These are phyloP conservation scores for Trebouxia gelatinosa DNA, from an alignment of 163 green algal species.

Conservation along the genomic window DNA sequence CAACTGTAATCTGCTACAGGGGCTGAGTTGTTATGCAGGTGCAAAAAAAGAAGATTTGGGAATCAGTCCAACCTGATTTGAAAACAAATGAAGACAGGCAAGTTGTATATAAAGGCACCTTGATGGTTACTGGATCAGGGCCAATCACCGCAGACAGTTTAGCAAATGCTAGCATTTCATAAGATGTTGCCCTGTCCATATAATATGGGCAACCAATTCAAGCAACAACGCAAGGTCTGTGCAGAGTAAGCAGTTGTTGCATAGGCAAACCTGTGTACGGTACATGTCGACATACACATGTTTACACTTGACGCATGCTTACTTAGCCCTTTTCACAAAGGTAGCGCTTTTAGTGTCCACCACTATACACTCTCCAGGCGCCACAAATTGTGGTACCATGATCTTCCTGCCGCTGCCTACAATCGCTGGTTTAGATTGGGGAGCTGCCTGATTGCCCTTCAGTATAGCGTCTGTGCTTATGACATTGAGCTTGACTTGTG, in stretches of 20 bases:
- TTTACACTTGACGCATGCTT: background rate
- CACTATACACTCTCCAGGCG: slow-evolving; percentile 43
- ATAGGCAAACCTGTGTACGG: no score
- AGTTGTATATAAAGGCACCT: slow-evolving; percentile 38
- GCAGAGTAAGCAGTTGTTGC: no score
- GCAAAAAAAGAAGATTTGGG: slow-evolving; percentile 98
- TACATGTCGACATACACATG: background rate
- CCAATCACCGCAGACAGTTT: slow-evolving; percentile 41
- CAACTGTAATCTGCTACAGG: background rate
- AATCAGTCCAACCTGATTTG: slow-evolving; percentile 59
- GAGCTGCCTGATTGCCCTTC: slow-evolving; percentile 43
- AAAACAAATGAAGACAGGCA: slow-evolving; percentile 34
- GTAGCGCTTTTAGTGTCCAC: slow-evolving; percentile 49
- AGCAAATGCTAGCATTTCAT: slow-evolving; percentile 46
- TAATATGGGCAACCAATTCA: no score
- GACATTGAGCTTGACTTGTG: slow-evolving; percentile 41
- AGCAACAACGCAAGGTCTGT: no score
- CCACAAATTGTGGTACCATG: slow-evolving; percentile 31
- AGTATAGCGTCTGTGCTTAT: slow-evolving; percentile 43
- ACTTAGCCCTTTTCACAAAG: slow-evolving; percentile 33
- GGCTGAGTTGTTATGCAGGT: slow-evolving; percentile 49
- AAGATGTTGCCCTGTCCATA: no score
- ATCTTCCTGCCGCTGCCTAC: slow-evolving; percentile 41
- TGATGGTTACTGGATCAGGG: slow-evolving; percentile 51
- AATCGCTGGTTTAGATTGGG: slow-evolving; percentile 51